Conservation (phyloP, 192 early-diverging fungal genomes). For the Linnemannia hyalina region DNA sequence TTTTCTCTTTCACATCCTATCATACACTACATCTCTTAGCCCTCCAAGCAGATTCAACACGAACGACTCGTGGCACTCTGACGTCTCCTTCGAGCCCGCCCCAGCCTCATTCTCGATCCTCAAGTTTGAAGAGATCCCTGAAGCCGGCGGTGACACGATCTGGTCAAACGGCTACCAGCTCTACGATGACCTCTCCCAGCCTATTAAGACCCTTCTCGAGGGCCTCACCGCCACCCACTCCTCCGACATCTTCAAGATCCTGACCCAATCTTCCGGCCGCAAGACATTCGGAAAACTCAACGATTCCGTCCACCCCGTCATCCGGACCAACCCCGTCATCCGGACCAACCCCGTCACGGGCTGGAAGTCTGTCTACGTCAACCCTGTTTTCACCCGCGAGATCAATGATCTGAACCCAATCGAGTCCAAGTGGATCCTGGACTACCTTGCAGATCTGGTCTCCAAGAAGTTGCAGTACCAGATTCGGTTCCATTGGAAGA, state of each 20-base stretch:
- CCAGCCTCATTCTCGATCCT: slow-evolving; percentile 55
- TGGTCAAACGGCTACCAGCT: slow-evolving; percentile 59
- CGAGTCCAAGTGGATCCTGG: slow-evolving; percentile 57
- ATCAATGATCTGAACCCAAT: slow-evolving; percentile 57
- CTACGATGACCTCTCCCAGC: slow-evolving; percentile 53
- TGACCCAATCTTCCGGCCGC: slow-evolving; percentile 22
- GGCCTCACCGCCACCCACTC: slow-evolving; percentile 42
- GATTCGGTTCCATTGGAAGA: slow-evolving; percentile 61
- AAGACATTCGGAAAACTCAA: slow-evolving; percentile 54
- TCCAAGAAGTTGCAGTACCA: slow-evolving; percentile 60
- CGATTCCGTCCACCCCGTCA: slow-evolving; percentile 60
- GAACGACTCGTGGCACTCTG: slow-evolving; percentile 43
- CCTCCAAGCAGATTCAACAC: slow-evolving; percentile 8
- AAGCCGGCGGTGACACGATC: slow-evolving; percentile 58
- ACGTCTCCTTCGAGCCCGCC: slow-evolving; percentile 52
- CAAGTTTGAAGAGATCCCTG: slow-evolving; percentile 52
- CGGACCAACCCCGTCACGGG: slow-evolving; percentile 69
- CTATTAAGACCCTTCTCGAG: slow-evolving; percentile 42
- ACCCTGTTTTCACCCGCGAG: slow-evolving; percentile 18
- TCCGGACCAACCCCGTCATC: slow-evolving; percentile 68
- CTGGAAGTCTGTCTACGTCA: slow-evolving; percentile 60
- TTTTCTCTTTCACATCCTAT: not conserved
- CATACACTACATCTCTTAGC: not conserved
- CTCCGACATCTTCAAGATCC: slow-evolving; percentile 31
- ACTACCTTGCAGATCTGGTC: slow-evolving; percentile 48